Percentiles rank a stretch among this genome's conserved stretches.
These are phyloP conservation scores for Leishmania major DNA, from an alignment of 208 protist genomes.

Conservation along the genomic window DNA sequence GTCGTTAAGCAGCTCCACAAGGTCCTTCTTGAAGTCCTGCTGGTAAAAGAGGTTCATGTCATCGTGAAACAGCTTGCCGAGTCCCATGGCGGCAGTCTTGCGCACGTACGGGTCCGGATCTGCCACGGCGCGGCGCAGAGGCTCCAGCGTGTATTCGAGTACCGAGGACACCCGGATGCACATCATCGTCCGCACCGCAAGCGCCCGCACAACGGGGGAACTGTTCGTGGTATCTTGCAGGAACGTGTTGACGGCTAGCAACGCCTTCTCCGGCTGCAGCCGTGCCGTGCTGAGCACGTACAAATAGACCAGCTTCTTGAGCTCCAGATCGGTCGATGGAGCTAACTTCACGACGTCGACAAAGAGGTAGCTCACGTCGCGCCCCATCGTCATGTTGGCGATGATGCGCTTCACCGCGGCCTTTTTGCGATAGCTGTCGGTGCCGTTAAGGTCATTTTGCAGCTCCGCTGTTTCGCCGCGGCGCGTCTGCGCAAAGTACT, in stretches of 20 bases:
- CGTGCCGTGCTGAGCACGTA: constrained; percentile 99
- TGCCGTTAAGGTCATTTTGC: constrained; percentile 91
- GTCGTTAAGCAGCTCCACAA: constrained; percentile 96
- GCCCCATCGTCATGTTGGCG: constrained; percentile 99
- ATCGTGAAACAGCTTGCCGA: constrained; percentile 99
- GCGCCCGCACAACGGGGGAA: constrained; percentile 97
- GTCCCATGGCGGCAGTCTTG: constrained; percentile 99
- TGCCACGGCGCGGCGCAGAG: constrained; percentile 88
- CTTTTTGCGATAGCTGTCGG: constrained; percentile 90
- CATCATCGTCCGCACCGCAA: constrained; percentile 99
- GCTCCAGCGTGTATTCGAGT: constrained; percentile 98
- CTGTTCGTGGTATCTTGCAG: constrained; percentile 94
- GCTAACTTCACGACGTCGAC: constrained; percentile 98
- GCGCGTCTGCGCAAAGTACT: constrained; percentile 81
- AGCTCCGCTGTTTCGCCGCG: constrained; percentile 94
- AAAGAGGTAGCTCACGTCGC: constrained; percentile 97
- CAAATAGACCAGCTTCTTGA: constrained; percentile 99
- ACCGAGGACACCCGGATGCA: constrained; percentile 98
- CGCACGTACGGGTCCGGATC: constrained; percentile 99
- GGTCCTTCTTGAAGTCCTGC: constrained; percentile 89
- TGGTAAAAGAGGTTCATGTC: constrained; percentile 95
- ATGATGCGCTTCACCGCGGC: constrained; percentile 99
- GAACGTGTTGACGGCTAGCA: constrained; percentile 99
- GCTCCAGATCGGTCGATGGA: constrained; percentile 98
- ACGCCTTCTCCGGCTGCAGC: constrained; percentile 97